Evolutionary conservation across 1,284 basidiomycete species (phyloP), one percentile per base, ranked within the genome.

Genomic region (Bjerkandera adusta): DNA sequence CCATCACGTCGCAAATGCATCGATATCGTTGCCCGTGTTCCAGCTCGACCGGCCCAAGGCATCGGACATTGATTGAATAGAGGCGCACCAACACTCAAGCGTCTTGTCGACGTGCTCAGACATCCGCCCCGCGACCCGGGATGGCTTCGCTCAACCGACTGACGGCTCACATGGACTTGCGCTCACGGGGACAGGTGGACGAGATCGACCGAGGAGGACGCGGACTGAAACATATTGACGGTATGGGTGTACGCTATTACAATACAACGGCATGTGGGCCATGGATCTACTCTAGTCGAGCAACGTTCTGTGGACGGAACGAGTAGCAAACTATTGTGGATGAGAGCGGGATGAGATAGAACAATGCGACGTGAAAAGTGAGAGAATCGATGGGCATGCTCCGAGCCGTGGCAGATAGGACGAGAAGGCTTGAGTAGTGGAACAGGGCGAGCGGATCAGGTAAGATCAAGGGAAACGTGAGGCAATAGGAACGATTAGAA

Each of bases 161-260:
- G n/a, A n/a, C n/a, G n/a, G n/a, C n/a, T n/a, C n/a, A n/a, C n/a
- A n/a, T n/a, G n/a, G n/a, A n/a, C n/a, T n/a, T n/a, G n/a, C n/a
- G n/a, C n/a, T n/a, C n/a, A n/a, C n/a, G n/a, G n/a, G n/a, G n/a
- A n/a, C n/a, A n/a, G n/a, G n/a, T n/a, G n/a, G n/a, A n/a, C n/a
- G n/a, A n/a, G n/a, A 16, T 38, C 36, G 36, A 25, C 10, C 36
- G 36, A 38, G 15, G 24, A 16, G n/a, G n/a, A n/a, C n/a, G n/a
- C n/a, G n/a, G n/a, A n/a, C n/a, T n/a, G 11, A 38, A 38, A 26
- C 36, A 22, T 11, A 41, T 41, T 41, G 39, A 41, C 39, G 15
- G 22, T 20, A 29, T 41, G 39, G n/a, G 36, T 29, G 39, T 41
- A 41, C 39, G 39, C 16, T n/a, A n/a, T n/a, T 41, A 41, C 39